Base-by-base conservation (phyloP, 768 basidiomycete species). In the Floccularia luteovirens region DNA sequence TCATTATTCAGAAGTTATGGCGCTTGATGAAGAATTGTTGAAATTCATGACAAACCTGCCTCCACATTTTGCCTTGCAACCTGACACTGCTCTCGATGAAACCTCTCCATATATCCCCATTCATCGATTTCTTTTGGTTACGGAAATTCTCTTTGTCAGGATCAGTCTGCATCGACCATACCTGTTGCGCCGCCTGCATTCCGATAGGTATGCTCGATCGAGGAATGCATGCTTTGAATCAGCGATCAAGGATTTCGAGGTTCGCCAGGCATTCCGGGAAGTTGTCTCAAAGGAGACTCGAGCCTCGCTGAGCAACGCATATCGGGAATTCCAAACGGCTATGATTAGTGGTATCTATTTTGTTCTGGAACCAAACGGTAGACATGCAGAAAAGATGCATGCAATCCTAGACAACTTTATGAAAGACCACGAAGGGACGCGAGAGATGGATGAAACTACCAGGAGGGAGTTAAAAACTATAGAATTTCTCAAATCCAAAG, bases 281-380 rank as follows among this genome's bases (percentile, higher is more conserved):
- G 60, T 66, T 19, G 69, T 78, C 42, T 69, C 79, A 0, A 74
- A 72, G 50, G 82, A 83, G 52, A 75, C 74, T 11, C 74, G 73
- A 17, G 76, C 77, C 49, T 81, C 83, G 35, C 69, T 88, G 21
- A 79, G 86, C 50, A 88, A 85, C 46, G 84, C 83, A 5, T 90
- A 90, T 53, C 70, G 88, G 41, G 88, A 90, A 51, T 91, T 91
- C 59, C 88, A 90, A 56, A 82, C 85, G 6, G 83, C 86, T 7
- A 88, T 92, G 87, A 83, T 91, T 39, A 82, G 83, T 46, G 85
- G 90, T 8, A 89, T 92, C 38, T 89, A 89, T 54, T 74, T 90
- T 37, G 78, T 87, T 37, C 64, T 91, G 21, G 77, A 91, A 45
- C 89, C 86, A 2, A 77, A 66, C 25, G 88, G 87, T 3, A 65